Percentiles rank a stretch among this genome's conserved stretches.
phyloP scores from a whole-genome alignment of 2,329 filamentous ascomycete species.

The Penicillium sp. region DNA sequence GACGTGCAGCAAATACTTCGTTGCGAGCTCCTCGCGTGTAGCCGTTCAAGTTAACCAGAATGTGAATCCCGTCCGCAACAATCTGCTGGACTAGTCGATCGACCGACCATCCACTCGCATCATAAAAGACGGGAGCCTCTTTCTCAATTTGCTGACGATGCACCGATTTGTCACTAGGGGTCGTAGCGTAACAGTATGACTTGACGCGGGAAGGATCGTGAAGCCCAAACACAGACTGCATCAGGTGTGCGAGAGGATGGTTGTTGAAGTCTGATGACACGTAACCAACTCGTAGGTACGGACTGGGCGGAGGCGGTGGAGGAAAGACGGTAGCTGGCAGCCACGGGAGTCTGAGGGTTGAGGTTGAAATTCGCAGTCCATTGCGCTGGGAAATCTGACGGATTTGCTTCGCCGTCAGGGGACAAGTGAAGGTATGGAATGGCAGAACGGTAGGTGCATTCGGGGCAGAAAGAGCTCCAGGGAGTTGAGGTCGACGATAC shows the following conservation, averaged over 20 bases:
- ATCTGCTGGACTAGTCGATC: constrained; percentile 85
- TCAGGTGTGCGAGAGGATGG: constrained; percentile 90
- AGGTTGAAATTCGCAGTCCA: constrained; percentile 85
- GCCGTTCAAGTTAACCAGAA: constrained; percentile 95
- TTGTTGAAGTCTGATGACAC: constrained; percentile 99
- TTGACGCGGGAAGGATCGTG: constrained; percentile 71
- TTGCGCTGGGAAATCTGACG: constrained; percentile 94
- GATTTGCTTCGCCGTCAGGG: constrained; percentile 85
- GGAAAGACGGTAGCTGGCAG: constrained; percentile 74
- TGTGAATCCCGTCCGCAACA: constrained; percentile 81
- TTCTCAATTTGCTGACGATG: constrained; percentile 91
- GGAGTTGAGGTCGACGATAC: constrained; percentile 73
- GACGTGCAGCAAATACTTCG: constrained; percentile 91
- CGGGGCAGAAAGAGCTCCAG: constrained; percentile 70
- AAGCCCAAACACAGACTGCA: constrained; percentile 97
- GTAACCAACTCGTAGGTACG: constrained; percentile 88
- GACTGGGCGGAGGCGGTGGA: constrained; percentile 78
- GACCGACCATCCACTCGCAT: constrained; percentile 81
- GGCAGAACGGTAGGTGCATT: constrained; percentile 90
- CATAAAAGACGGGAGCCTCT: constrained; percentile 86
- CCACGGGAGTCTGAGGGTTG: constrained; percentile 83
- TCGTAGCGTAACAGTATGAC: constrained; percentile 95
- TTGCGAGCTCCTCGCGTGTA: constrained; percentile 97
- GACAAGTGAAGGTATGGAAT: constrained; percentile 97
- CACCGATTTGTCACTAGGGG: constrained; percentile 79